Evolutionary conservation across 345 rosid species (phyloP), one percentile per base, ranked within the genome.

Genomic region (Eucalyptus sp.): DNA sequence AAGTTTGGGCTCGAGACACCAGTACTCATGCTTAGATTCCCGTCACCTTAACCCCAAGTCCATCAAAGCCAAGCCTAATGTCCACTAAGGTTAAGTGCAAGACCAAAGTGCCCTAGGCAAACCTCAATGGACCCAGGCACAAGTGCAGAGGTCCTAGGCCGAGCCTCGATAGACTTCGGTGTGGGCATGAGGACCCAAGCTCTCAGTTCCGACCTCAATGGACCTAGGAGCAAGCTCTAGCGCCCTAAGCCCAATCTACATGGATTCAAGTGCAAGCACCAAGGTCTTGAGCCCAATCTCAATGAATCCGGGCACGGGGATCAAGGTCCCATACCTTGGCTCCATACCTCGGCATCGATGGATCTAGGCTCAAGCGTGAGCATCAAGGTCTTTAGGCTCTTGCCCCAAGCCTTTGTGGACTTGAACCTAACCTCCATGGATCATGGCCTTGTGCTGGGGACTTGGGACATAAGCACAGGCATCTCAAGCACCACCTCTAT

Each of bases 1-100:
- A 24, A 56, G 62, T 24, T 22, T 56, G 29, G 29, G 29, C 62
- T 25, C 3, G 1, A 56, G 12, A 10, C 29, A 24, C 29, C 3
- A 3, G 3, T 56, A 56, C 62, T 24, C 29, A 22, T 56, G 5
- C 29, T 56, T 0, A 56, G 13, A 56, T 56, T 25, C 62, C 6
- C 1, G 0, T 56, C 62, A 56, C 62, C 62, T 10, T 22, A 56
- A 25, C 6, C 62, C 6, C 1, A 0, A 24, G 62, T 56, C 62
- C 29, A 24, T 9, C 62, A 24, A 56, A 56, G 62, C 62, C 3
- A 56, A 1, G 62, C 62, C 62, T 56, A 56, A 56, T 8, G 62
- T 56, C 62, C 13, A 56, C 62, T 24, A 56, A 56, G 29, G 62
- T 25, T 3, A 0, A 56, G 62, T 24, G 29, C 62, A 56, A 56